A percentile compares a stretch with the other conserved stretches of the same genome.
Evolutionary conservation across 352 stramenopile species (phyloP).

Genomic region (Phytopythium delawarense): DNA sequence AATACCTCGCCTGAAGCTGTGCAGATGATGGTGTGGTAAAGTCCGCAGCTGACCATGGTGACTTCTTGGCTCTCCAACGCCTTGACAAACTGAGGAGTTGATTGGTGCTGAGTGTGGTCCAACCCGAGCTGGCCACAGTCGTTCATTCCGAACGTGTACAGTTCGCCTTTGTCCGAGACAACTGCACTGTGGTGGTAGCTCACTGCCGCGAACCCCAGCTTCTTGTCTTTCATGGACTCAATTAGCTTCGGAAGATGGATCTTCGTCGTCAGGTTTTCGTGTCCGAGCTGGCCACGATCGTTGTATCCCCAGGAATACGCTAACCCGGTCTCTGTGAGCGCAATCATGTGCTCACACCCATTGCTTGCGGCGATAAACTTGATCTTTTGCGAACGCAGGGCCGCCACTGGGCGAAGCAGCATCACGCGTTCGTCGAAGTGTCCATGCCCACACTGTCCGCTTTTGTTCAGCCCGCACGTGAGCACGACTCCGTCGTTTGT

Average conservation of each 20-base stretch:
- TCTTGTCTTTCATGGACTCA: constrained; percentile 82
- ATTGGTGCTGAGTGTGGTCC: constrained; percentile 77
- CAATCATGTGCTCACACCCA: constrained; percentile 87
- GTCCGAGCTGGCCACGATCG: constrained; percentile 78
- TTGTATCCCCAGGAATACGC: constrained; percentile 89
- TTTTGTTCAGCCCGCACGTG: constrained; percentile 87
- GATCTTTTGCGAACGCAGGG: constrained; percentile 69
- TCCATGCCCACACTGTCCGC: constrained; percentile 81
- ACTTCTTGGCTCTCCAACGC: constrained; percentile 65
- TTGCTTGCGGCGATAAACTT: constrained; percentile 86
- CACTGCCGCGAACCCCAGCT: constrained; percentile 69
- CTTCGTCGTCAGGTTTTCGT: constrained; percentile 83
- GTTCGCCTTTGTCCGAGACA: constrained; percentile 61
- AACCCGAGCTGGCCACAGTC: constrained; percentile 84
- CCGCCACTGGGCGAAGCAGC: constrained; percentile 72
- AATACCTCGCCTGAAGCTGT: constrained; percentile 64
- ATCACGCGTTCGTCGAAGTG: constrained; percentile 87
- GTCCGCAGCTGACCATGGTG: constrained; percentile 71
- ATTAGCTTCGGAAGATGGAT: constrained; percentile 83
- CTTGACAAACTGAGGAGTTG: constrained; percentile 72
- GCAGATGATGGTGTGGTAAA: constrained; percentile 84
- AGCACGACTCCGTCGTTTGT: constrained; percentile 79
- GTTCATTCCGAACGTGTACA: constrained; percentile 90
- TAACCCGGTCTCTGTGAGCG: constrained; percentile 70
- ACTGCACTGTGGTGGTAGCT: constrained; percentile 86